A percentile compares a stretch with the other conserved stretches of the same genome.
Conservation (phyloP, 2,329 filamentous ascomycete genomes). For the Tolypocladium capitatum region DNA sequence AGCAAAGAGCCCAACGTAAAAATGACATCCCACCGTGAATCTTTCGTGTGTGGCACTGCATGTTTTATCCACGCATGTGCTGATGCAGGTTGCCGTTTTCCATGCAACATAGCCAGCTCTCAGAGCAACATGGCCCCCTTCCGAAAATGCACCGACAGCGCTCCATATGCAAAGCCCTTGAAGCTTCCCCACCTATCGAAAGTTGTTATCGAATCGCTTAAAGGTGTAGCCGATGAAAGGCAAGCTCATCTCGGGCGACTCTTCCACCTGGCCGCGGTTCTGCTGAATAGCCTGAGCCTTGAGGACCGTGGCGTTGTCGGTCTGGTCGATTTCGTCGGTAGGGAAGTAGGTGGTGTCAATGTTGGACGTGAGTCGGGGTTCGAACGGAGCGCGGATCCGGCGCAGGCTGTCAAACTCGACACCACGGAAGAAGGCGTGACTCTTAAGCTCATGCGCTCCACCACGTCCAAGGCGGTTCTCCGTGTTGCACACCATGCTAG, state of each 20-base stretch:
- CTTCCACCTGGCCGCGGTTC: constrained; percentile 51
- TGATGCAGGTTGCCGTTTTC: background rate
- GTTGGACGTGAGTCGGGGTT: constrained; percentile 83
- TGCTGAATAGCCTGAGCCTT: constrained; percentile 69
- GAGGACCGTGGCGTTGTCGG: constrained; percentile 77
- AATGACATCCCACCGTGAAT: background rate
- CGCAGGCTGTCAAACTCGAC: constrained; percentile 91
- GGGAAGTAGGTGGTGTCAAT: constrained; percentile 98
- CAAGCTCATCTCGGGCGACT: constrained; percentile 86
- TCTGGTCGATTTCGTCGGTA: constrained; percentile 95
- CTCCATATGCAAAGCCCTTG: background rate
- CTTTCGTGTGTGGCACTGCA: background rate
- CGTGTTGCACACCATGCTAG: constrained; percentile 81
- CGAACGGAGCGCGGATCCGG: constrained; percentile 87
- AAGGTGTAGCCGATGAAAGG: constrained; percentile 61
- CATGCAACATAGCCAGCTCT: background rate
- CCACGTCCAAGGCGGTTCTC: constrained; percentile 81
- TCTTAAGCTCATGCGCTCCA: constrained; percentile 85
- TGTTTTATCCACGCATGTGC: background rate
- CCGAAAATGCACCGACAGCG: background rate
- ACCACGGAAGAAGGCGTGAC: constrained; percentile 89
- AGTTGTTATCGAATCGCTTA: constrained; percentile 81
- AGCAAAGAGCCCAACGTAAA: background rate
- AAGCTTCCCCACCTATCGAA: constrained; percentile 28
- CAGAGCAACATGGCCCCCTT: background rate